Evolutionary conservation across 2,329 filamentous ascomycete species (phyloP), one percentile per base, ranked within the genome.

Genomic region (Myriosclerotinia curreyana): DNA sequence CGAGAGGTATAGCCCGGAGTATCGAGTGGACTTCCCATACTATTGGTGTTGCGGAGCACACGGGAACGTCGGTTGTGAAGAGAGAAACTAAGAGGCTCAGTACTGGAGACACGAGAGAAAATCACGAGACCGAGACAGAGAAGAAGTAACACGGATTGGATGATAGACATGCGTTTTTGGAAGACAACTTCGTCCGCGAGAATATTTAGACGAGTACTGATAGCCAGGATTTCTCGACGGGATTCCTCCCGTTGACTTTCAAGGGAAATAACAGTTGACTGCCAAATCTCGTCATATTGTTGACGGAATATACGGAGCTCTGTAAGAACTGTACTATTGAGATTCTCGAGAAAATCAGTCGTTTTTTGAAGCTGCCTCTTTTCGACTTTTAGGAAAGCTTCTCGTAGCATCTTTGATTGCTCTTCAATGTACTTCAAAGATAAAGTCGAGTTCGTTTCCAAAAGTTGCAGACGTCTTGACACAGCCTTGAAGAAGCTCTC

Each of bases 401-500:
- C 92, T 54, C 94, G 89, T 48, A 98, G 81, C 67, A 96, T 92
- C 56, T 87, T 89, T 5, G 94, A 97, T 75, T 98, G 95, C 66
- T 96, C 92, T 77, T 98, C 94, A 66, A 99, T 96, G 73, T 99
- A 99, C 72, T 96, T 91, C 11, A 98, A 80, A 0, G 93, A 96
- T 14, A 98, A 81, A 0, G 94, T 96, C 14, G 93, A 92, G 75
- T 98, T 99, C 20, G 91, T 86, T 76, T 99, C 95, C 9, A 98
- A 86, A 71, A 93, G 87, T 69, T 94, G 91, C 5, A 99, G 82
- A 1, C 95, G 90, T 76, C 98, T 98, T 68, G 93, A 92, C 11
- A 98, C 89, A 5, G 92, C 91, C 75, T 98, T 98, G 83, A 97
- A 99, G 77, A 99, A 98, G 1, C 91, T 95, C 75, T 99, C 95